Evolutionary conservation across 495 filamentous ascomycete species (phyloP), one percentile per base, ranked within the genome.

Genomic region (Penicillium diatomitis): DNA sequence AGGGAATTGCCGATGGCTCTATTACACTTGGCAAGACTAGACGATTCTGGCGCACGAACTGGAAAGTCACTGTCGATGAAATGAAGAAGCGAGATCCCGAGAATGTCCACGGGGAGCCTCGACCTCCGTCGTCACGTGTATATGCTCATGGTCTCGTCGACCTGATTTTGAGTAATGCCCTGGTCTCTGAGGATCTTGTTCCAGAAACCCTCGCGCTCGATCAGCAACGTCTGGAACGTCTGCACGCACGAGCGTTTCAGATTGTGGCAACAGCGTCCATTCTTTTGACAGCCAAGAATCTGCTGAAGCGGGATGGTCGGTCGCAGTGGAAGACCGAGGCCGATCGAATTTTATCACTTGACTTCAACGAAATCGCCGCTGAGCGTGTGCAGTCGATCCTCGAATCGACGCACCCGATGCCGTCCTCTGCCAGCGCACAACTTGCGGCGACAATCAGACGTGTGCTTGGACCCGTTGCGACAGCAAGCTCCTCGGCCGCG

Each of bases 131-230:
- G 12, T 42, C 86, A 39, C 85, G 82, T 60, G 78, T 95, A 32
- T 97, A 97, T 58, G 83, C 84, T 32, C 86, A 91, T 47, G 85
- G 81, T 3, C 72, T 87, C 31, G 67, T 79, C 28, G 76, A 84
- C 56, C 69, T 87, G 8, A 74, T 81, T 36, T 78, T 96, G 31
- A 76, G 76, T 39, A 76, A 77, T 32, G 65, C 70, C 4, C 67
- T 77, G 2, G 67, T 88, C 4, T 68, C 75, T 5, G 69, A 75
- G 4, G 72, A 74, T 27, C 65, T 82, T 8, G 66, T 90, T 6
- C 92, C 92, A 0, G 94, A 97, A 60, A 96, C 91, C 5, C 77
- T 97, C 3, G 76, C 79, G 12, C 81, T 97, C 6, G 92, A 98
- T 57, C 65, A 71, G 39, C 78, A 80, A 38, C 86, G 94, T 27